Conservation (phyloP, 108 stramenopile species). For the Skeletonema grethae region DNA sequence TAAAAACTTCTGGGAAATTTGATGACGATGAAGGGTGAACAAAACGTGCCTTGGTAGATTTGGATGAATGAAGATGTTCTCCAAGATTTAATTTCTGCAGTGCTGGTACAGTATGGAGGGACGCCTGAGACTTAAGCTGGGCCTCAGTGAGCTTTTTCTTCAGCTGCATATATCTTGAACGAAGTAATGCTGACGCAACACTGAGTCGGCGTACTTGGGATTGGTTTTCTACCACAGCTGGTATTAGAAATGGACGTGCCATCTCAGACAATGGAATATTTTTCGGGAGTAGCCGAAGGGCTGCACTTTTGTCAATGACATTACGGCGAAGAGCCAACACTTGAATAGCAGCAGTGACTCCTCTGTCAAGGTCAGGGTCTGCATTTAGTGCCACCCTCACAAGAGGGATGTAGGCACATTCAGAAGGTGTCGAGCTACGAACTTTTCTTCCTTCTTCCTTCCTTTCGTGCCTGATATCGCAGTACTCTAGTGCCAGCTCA, state of each 20-base stretch:
- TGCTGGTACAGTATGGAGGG: constrained; percentile 72
- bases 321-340: constrained; percentile 75
- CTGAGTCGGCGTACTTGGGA: constrained; percentile 81
- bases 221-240: constrained; percentile 83
- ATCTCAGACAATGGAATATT: constrained; percentile 80
- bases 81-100: constrained; percentile 71
- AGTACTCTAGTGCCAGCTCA: constrained; percentile 86
- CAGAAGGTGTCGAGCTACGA: constrained; percentile 16
- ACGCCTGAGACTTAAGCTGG: constrained; percentile 79
- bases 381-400: constrained; percentile 81
- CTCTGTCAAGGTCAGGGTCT: constrained; percentile 65
- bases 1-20: constrained; percentile 80
- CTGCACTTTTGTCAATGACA: constrained; percentile 80
- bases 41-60: constrained; percentile 75
- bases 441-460: constrained; percentile 54
- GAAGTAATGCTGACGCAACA: constrained; percentile 76
- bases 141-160: constrained; percentile 81
- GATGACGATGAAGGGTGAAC: constrained; percentile 59
- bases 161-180: constrained; percentile 68
- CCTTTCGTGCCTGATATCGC: constrained; percentile 75
- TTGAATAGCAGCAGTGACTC: constrained; percentile 78
- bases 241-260: constrained; percentile 81
- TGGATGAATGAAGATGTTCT: constrained; percentile 75
- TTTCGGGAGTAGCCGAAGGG: constrained; percentile 76
- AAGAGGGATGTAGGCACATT: constrained; percentile 84